Percentiles rank a stretch among this genome's conserved stretches.
Evolutionary conservation across 768 basidiomycete species (phyloP).

Genomic region (Lentinula sp.): DNA sequence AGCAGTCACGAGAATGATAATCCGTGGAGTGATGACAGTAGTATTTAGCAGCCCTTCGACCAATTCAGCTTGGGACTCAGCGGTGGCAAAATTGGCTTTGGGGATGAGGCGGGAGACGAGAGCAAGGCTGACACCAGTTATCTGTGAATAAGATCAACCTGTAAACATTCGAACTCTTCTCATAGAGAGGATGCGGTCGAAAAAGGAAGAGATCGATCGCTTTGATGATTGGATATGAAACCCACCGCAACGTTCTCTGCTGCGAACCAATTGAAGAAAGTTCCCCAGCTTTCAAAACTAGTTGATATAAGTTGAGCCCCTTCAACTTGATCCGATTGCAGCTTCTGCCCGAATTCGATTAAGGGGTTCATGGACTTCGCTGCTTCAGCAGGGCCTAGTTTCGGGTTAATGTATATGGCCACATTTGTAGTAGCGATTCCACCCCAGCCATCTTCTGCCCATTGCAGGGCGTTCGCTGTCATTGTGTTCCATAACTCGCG

Average conservation of each 20-base stretch:
- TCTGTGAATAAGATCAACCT: conserved; percentile 16
- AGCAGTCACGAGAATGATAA: conserved; percentile 35
- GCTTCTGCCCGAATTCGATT: conserved; percentile 24
- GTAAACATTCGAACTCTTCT: not conserved
- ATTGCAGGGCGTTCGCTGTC: conserved; percentile 15
- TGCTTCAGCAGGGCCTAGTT: conserved; percentile 28
- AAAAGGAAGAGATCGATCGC: not conserved
- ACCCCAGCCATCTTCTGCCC: conserved; percentile 22
- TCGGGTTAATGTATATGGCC: conserved; percentile 41
- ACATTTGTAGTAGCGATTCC: conserved; percentile 11
- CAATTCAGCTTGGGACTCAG: conserved; percentile 21
- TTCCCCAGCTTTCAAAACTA: conserved; percentile 35
- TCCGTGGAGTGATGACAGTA: conserved; percentile 27
- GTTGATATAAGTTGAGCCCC: conserved; percentile 24
- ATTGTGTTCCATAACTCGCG: conserved; percentile 18
- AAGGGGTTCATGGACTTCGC: conserved; percentile 34
- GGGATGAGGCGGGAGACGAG: conserved; percentile 39
- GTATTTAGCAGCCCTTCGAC: conserved; percentile 30
- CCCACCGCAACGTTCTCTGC: conserved; percentile 31
- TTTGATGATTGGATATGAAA: conserved; percentile 2
- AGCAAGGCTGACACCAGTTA: conserved; percentile 32
- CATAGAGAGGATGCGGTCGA: not conserved
- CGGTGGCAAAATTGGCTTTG: conserved; percentile 30
- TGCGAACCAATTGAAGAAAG: conserved; percentile 34
- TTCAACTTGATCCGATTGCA: not conserved